Conservation (phyloP, 495 filamentous ascomycete species). For the Neurospora cerealis region DNA sequence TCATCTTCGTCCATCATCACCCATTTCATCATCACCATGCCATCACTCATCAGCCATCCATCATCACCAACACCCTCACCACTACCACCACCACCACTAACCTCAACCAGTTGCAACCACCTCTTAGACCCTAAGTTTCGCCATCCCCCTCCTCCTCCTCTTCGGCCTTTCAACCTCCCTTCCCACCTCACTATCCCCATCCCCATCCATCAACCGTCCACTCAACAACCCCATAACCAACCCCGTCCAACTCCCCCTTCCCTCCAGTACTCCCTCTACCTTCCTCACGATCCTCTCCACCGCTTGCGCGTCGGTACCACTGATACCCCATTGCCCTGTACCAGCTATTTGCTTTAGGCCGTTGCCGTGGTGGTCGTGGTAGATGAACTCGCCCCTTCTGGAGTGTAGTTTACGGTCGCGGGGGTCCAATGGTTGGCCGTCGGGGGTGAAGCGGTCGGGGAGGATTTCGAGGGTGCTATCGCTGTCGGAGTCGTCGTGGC, state of each 20-base stretch:
- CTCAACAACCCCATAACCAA: slow-evolving; percentile 18
- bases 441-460: slow-evolving; percentile 55
- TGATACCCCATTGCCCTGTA: slow-evolving; percentile 19
- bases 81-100: too few relatives aligned
- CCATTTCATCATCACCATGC: too few relatives aligned
- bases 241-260: slow-evolving; percentile 16
- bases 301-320: slow-evolving; percentile 20
- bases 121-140: background rate
- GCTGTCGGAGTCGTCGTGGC: slow-evolving; percentile 17
- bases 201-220: slow-evolving; percentile 14
- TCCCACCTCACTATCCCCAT: background rate
- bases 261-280: slow-evolving; percentile 27
- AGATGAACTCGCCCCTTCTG: slow-evolving; percentile 21
- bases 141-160: slow-evolving; percentile 2
- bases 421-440: slow-evolving; percentile 40
- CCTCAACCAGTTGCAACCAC: too few relatives aligned
- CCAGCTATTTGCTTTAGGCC: background rate
- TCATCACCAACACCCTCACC: too few relatives aligned
- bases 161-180: background rate
- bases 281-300: slow-evolving; percentile 21
- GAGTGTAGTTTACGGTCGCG: slow-evolving; percentile 1
- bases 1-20: background rate
- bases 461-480: slow-evolving; percentile 31
- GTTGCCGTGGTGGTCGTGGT: slow-evolving; percentile 8
- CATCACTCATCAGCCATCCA: too few relatives aligned